A percentile compares a stretch with the other conserved stretches of the same genome.
Evolutionary conservation across 345 rosid genomes (phyloP).

Genomic region (Garcia nutans): DNA sequence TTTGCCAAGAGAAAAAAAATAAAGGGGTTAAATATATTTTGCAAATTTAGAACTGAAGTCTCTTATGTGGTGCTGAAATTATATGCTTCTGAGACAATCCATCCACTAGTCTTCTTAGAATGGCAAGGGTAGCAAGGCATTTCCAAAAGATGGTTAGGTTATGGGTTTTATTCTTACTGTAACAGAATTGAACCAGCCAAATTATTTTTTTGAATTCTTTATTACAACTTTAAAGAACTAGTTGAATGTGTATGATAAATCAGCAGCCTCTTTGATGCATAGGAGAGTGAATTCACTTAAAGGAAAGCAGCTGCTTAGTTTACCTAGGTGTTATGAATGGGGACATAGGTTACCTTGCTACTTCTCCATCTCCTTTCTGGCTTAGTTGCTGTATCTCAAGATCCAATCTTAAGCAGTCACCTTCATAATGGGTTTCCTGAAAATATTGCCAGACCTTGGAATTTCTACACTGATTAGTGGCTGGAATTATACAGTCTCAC

Average conservation of each 20-base stretch:
- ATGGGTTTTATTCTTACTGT: not conserved
- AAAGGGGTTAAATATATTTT: not conserved
- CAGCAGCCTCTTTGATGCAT: not conserved
- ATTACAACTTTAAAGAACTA: not conserved
- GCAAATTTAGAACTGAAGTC: not conserved
- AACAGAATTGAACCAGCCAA: not conserved
- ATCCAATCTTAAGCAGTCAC: not conserved
- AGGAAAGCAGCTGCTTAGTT: not conserved
- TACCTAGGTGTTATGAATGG: not conserved
- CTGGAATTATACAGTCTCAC: not conserved
- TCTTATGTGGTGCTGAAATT: not conserved
- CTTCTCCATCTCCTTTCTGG: not conserved
- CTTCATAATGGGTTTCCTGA: not conserved
- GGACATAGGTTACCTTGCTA: not conserved
- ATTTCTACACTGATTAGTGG: not conserved
- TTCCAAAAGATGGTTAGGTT: not conserved
- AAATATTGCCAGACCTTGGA: not conserved
- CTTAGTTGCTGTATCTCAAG: not conserved
- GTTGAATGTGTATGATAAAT: not conserved
- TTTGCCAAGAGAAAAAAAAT: not conserved
- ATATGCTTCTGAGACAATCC: not conserved
- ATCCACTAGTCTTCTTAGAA: too few species aligned
- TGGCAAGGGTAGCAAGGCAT: too few species aligned
- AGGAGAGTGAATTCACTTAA: not conserved
- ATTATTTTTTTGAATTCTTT: not conserved